Base-by-base conservation (phyloP, 257 asterid genomes). In the Fraxinus americana region DNA sequence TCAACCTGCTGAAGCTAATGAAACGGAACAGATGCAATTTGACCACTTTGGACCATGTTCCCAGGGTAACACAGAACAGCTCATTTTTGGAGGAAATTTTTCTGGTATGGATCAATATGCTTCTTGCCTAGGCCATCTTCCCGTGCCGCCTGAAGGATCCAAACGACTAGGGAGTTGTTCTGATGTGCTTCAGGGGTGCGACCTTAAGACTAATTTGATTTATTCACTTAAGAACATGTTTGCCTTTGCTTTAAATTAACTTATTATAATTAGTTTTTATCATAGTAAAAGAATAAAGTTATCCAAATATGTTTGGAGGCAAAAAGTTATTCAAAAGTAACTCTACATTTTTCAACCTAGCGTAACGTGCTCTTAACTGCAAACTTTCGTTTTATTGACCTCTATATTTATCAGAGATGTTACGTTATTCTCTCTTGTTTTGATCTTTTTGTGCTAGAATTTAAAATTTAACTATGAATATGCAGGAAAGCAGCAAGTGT, bases 161-260 rank as follows among this genome's bases (percentile, higher is more conserved):
- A 68, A 27, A 19, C 63, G 10, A 57, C 71, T 36, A 74, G 70
- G 25, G 74, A 73, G 71, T 73, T 23, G 50, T 73, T 41, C 52
- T 8, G 34, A 71, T 71, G 35, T 71, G 59, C 57, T 23, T 74
- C 75, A 52, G 63, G 65, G 70, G 79, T 79, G 75, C 32, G 21
- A 36, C 38, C 65, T 78, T 13, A 32, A 21, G 1, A n/a, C 35
- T 23, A 38, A 21, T 29, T 39, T 71, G 34, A 29, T 71, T 39
- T 38, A 38, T 39, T 12, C 4, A 71, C 32, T 38, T 11, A 38
- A 39, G 52, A 10, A 17, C 16, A n/a, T 10, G 14, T 67, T 68
- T 67, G 21, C 27, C 45, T 43, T 35, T 61, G 39, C 41, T 65
- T 59, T 10, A 21, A 23, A 8, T 71, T 38, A 19, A 38, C 63